phyloP scores from a whole-genome alignment of 805 yeast species.

The Candida boleticola region DNA sequence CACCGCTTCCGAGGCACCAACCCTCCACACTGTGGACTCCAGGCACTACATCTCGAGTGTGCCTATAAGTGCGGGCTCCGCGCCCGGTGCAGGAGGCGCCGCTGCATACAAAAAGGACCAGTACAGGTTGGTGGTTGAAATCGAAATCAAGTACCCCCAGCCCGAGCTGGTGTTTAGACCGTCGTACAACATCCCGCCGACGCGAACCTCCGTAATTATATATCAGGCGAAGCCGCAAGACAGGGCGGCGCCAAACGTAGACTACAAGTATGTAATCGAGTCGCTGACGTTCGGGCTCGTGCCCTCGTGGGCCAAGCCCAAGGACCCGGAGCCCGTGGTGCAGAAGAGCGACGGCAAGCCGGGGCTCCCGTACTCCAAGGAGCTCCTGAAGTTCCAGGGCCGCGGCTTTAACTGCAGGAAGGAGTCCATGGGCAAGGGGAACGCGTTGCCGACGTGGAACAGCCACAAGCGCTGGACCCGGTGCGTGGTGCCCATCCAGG shows the following conservation, averaged over 20 bases:
- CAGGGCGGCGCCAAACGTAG: slow-evolving; percentile 2
- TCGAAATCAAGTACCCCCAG: slow-evolving; percentile 8
- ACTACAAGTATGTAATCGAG: slow-evolving; percentile 26
- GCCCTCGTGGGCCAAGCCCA: slow-evolving; percentile 62
- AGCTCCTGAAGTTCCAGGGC: slow-evolving; percentile 34
- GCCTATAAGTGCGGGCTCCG: too few species aligned
- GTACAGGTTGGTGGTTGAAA: neutral
- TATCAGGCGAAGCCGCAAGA: slow-evolving; percentile 13
- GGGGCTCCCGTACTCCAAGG: slow-evolving; percentile 26
- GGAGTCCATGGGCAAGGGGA: slow-evolving; percentile 52
- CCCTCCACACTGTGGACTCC: neutral
- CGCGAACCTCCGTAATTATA: slow-evolving; percentile 45
- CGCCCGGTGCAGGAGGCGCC: too few species aligned
- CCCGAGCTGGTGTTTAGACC: slow-evolving; percentile 17
- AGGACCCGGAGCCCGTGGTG: slow-evolving; percentile 26
- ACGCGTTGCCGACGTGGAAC: slow-evolving; percentile 54
- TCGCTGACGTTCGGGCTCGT: slow-evolving; percentile 81
- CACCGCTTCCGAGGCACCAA: neutral
- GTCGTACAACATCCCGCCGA: slow-evolving; percentile 64
- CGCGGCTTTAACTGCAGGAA: slow-evolving; percentile 72
- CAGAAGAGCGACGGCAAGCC: slow-evolving; percentile 10
- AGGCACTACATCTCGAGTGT: slow-evolving; percentile 1
- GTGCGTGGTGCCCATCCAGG: slow-evolving; percentile 76
- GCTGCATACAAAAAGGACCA: too few species aligned
- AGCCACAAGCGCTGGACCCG: slow-evolving; percentile 46